phyloP scores from a whole-genome alignment of 306 rosid genomes.

The Urtica urens region DNA sequence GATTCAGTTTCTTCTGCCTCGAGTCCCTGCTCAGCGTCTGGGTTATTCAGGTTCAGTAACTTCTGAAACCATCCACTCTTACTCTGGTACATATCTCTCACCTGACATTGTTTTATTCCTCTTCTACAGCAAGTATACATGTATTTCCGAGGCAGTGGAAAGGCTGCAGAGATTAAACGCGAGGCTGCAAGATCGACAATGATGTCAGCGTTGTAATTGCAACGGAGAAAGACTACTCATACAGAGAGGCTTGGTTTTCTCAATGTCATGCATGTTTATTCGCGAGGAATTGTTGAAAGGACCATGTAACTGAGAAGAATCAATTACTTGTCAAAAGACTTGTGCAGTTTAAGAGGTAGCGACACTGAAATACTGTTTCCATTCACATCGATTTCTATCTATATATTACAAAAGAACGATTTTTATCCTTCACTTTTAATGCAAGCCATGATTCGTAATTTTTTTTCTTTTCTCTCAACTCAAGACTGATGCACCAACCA shows the following conservation, averaged over 20 bases:
- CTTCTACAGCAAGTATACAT: constrained; percentile 74
- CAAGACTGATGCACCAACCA: too few species aligned
- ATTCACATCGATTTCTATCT: not conserved
- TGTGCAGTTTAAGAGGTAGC: not conserved
- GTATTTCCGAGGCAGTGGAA: constrained; percentile 96
- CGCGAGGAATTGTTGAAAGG: not conserved
- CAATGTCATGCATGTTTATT: not conserved
- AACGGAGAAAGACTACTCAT: too few species aligned
- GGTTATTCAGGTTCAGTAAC: constrained; percentile 83
- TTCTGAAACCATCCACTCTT: not conserved
- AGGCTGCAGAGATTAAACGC: constrained; percentile 54
- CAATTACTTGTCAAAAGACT: not conserved
- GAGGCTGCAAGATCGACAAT: constrained; percentile 73
- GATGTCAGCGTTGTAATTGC: constrained; percentile 67
- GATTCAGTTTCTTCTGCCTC: constrained; percentile 50
- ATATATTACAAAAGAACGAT: too few species aligned
- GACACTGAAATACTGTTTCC: not conserved
- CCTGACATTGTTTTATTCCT: not conserved
- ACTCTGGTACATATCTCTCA: not conserved
- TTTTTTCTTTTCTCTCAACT: not conserved
- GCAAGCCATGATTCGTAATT: constrained; percentile 5
- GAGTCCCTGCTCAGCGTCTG: constrained; percentile 81
- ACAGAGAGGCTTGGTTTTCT: constrained; percentile 1
- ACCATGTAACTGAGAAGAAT: not conserved
- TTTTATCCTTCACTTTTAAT: too few species aligned